Evolutionary conservation across 345 rosid species (phyloP), one percentile per base, ranked within the genome.

Genomic region (Sisymbrium altissimum): DNA sequence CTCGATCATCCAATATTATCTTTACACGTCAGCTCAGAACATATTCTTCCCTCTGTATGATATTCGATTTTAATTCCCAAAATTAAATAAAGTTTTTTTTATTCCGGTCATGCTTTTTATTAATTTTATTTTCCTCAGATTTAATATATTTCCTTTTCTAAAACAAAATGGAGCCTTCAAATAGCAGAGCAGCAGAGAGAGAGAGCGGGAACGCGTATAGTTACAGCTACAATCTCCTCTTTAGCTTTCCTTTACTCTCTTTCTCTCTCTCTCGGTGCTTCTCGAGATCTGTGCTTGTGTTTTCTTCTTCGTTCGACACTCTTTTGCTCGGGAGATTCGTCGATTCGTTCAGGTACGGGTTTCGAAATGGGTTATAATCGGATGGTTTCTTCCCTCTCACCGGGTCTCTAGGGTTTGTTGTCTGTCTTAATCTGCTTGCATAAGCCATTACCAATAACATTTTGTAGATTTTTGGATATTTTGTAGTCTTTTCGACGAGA

Each of bases 161-260:
- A 48, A 79, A 48, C n/a, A 23, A 50, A 50, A 81, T 65, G 66
- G 81, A 57, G 67, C n/a, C 80, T 77, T 77, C 76, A 77, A 77
- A 77, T 77, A 77, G 80, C 80, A 70, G 75, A 69, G 75, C 27
- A 60, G 38, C 40, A 80, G 39, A 70, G 41, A 9, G 74, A 58
- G 72, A 64, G 76, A 83, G 87, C 84, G 84, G 87, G 86, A 85
- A 80, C 80, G 21, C 72, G 64, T 68, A 58, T 74, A 54, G 63
- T 71, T 67, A 66, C 71, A 70, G 75, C 71, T 70, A 63, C 65
- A 5, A 63, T 45, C 65, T 69, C 32, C n/a, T n/a, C n/a, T n/a
- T n/a, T n/a, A n/a, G n/a, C n/a, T n/a, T n/a, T n/a, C n/a, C 57
- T 62, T 64, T 61, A 63, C 29, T 54, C 61, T n/a, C 12, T 4